These are phyloP conservation scores for Lyophyllum shimeji DNA, from an alignment of 768 basidiomycete genomes.

Conservation along the genomic window DNA sequence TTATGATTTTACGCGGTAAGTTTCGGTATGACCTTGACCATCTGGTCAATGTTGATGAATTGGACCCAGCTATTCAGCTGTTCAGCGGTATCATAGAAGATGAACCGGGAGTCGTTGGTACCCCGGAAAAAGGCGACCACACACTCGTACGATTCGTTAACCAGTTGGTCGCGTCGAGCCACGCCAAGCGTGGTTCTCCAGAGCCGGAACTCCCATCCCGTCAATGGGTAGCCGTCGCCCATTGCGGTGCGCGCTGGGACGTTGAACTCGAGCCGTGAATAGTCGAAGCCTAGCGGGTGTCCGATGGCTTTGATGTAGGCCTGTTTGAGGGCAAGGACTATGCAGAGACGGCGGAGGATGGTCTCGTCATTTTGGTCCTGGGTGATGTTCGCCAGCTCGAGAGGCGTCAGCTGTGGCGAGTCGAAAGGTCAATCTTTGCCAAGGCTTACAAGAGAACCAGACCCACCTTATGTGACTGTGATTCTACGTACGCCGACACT, in stretches of 20 bases:
- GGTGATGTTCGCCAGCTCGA: conserved; percentile 54
- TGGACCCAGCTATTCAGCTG: conserved; percentile 81
- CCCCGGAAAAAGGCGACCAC: conserved; percentile 78
- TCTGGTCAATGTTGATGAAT: conserved; percentile 80
- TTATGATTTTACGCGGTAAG: conserved; percentile 49
- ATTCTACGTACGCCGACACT: conserved; percentile 67
- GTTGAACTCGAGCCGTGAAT: conserved; percentile 79
- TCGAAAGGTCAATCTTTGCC: background rate
- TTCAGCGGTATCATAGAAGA: conserved; percentile 67
- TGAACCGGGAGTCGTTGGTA: conserved; percentile 60
- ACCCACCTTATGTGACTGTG: conserved; percentile 72
- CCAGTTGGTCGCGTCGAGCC: conserved; percentile 50
- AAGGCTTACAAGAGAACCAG: background rate
- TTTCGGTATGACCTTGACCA: conserved; percentile 78
- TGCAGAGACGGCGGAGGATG: conserved; percentile 71
- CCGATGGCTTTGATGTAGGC: conserved; percentile 86
- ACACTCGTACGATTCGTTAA: conserved; percentile 74
- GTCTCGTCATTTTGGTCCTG: conserved; percentile 58
- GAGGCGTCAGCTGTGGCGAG: conserved; percentile 23
- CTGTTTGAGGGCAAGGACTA: conserved; percentile 76
- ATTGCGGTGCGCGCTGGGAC: conserved; percentile 57
- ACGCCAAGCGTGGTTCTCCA: conserved; percentile 76
- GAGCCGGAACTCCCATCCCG: conserved; percentile 86
- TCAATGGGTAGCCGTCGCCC: conserved; percentile 67
- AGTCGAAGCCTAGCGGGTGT: conserved; percentile 79